Percentiles rank a stretch among this genome's conserved stretches.
Evolutionary conservation across 2,329 filamentous ascomycete genomes (phyloP).

Genomic region (Venturia nashicola): DNA sequence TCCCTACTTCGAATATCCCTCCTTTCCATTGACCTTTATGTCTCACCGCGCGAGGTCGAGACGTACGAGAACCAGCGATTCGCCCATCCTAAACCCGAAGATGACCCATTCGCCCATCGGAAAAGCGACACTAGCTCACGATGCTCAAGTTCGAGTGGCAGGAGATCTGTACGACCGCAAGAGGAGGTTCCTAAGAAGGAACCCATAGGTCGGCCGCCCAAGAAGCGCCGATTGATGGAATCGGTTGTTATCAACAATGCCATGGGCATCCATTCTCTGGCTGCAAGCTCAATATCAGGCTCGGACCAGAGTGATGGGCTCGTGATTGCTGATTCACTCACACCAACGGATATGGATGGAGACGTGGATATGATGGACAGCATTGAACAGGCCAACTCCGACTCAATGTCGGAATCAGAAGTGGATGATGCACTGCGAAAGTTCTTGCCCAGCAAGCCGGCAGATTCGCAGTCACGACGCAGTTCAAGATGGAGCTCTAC

Average conservation of each 20-base stretch:
- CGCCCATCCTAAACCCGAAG: slow-evolving; percentile 5
- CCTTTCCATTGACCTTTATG: neutral
- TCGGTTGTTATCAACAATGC: neutral
- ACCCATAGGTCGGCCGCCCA: neutral
- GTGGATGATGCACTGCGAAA: neutral
- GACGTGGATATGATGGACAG: slow-evolving; percentile 3
- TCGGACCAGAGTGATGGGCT: neutral
- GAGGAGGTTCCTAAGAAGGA: neutral
- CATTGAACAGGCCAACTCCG: neutral
- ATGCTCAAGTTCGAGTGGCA: neutral
- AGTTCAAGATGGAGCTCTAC: neutral
- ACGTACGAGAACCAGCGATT: slow-evolving; percentile 6
- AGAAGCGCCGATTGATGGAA: slow-evolving; percentile 1
- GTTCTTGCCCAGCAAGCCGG: neutral
- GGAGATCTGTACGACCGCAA: neutral
- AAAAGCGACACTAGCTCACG: neutral
- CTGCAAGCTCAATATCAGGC: neutral
- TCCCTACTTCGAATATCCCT: slow-evolving; percentile 5
- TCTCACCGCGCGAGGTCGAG: slow-evolving; percentile 1
- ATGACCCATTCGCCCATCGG: neutral
- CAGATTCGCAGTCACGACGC: neutral
- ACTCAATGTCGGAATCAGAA: neutral
- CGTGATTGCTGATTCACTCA: neutral
- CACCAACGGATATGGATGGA: neutral
- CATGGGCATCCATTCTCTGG: neutral